phyloP scores from a whole-genome alignment of 495 filamentous ascomycete genomes.

The Talaromyces wortmannii region DNA sequence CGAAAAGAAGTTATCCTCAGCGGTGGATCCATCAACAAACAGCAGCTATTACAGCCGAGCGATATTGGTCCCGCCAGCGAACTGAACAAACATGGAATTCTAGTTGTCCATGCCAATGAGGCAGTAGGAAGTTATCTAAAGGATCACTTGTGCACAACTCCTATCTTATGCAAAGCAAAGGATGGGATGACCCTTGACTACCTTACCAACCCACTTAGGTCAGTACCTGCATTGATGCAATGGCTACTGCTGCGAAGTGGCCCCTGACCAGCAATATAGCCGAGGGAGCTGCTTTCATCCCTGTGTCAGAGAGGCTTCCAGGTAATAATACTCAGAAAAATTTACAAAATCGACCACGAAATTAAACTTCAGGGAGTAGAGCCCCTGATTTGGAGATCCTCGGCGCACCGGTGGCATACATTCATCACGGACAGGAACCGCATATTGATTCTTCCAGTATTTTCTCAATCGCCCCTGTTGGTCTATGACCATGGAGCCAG shows the following conservation, averaged over 20 bases:
- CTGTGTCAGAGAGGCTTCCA: conserved; percentile 3
- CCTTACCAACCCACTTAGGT: conserved; percentile 7
- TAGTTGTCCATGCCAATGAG: conserved; percentile 5
- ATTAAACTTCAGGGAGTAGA: conserved; percentile 8
- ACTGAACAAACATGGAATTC: conserved; percentile 8
- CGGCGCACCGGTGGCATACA: conserved; percentile 13
- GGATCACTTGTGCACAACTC: conserved; percentile 14
- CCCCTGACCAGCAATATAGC: conserved; percentile 14
- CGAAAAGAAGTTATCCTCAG: too few relatives aligned
- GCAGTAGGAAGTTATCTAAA: conserved; percentile 13
- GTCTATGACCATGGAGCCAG: conserved; percentile 13
- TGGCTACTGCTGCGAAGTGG: conserved; percentile 12
- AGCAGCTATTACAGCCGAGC: too few relatives aligned
- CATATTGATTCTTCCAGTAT: conserved; percentile 6
- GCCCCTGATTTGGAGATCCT: conserved; percentile 16
- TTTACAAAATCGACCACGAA: not conserved
- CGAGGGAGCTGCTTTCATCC: conserved; percentile 15
- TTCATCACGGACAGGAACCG: conserved; percentile 17
- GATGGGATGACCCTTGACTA: conserved; percentile 13
- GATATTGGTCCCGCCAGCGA: too few relatives aligned
- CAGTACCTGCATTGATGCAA: conserved; percentile 11
- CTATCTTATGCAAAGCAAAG: conserved; percentile 15
- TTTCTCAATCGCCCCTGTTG: conserved; percentile 11
- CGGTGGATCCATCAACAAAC: too few relatives aligned
- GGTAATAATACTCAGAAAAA: not conserved